These are phyloP conservation scores for Xylaria hypoxylon DNA, from an alignment of 2,329 filamentous ascomycete genomes.

Conservation along the genomic window DNA sequence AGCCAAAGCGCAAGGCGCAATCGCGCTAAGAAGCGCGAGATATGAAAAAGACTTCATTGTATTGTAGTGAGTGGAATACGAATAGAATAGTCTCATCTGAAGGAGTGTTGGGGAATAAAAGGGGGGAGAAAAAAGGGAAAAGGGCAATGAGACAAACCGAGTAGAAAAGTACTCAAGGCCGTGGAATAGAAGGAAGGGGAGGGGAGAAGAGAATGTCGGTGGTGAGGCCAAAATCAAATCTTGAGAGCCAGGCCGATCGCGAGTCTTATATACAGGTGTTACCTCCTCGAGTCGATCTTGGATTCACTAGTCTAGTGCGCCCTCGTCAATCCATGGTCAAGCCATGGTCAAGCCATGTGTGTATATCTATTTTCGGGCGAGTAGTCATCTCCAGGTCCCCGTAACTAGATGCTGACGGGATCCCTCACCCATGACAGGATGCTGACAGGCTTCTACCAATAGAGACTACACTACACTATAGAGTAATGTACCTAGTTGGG, in stretches of 20 bases:
- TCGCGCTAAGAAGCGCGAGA: conserved; percentile 41
- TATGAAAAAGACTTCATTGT: conserved; percentile 43
- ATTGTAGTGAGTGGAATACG: conserved; percentile 17
- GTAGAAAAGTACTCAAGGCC: conserved; percentile 28
- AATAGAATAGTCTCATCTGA: conserved; percentile 10
- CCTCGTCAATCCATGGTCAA: conserved; percentile 3
- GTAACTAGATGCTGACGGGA: conserved; percentile 37
- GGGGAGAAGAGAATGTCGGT: conserved; percentile 32
- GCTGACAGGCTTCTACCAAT: conserved; percentile 33
- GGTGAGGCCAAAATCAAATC: conserved; percentile 9
- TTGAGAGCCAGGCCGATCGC: conserved; percentile 17
- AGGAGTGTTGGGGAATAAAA: conserved; percentile 12
- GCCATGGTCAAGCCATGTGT: conserved; percentile 7
- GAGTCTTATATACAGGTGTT: conserved; percentile 38
- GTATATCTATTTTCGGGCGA: conserved; percentile 34
- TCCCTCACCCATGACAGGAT: conserved; percentile 28
- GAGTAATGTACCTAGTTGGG: conserved; percentile 17
- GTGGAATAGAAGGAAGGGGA: conserved; percentile 23
- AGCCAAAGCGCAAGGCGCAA: conserved; percentile 35
- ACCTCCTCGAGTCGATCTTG: conserved; percentile 12
- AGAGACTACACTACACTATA: too few species aligned
- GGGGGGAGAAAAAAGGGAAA: conserved; percentile 1
- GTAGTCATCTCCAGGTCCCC: conserved; percentile 38
- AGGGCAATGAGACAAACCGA: conserved; percentile 26
- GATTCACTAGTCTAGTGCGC: not conserved